Evolutionary conservation across 2,329 filamentous ascomycete genomes (phyloP).

Genomic region (Sporothrix schenckii): DNA sequence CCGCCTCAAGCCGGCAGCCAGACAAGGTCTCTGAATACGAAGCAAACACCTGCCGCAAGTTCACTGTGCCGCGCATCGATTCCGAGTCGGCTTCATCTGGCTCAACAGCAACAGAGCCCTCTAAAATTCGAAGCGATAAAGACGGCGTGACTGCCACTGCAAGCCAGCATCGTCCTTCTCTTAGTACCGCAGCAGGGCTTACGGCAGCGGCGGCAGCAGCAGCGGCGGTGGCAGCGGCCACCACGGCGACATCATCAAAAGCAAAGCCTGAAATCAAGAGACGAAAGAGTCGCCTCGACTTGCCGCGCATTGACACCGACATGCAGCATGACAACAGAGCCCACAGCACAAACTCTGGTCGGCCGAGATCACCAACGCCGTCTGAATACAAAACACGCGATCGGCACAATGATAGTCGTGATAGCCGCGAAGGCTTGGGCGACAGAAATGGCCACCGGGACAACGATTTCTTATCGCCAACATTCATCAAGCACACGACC

Average conservation of each 20-base stretch:
- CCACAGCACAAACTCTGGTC: conserved; percentile 21
- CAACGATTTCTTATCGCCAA: conserved; percentile 46
- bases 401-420: conserved; percentile 42
- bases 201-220: conserved; percentile 28
- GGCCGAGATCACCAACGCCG: conserved; percentile 44
- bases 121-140: conserved; percentile 9
- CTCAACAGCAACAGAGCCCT: conserved; percentile 23
- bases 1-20: not conserved
- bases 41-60: conserved; percentile 51
- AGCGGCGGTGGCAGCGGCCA: conserved; percentile 23
- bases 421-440: conserved; percentile 36
- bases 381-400: conserved; percentile 38
- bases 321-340: conserved; percentile 41
- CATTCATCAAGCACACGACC: conserved; percentile 48
- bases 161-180: not conserved
- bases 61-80: conserved; percentile 36
- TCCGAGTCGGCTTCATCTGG: conserved; percentile 35
- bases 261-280: conserved; percentile 37
- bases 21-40: conserved; percentile 41
- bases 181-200: not conserved
- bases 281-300: conserved; percentile 46
- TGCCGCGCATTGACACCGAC: conserved; percentile 53
- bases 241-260: not conserved
- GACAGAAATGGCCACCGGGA: conserved; percentile 39
- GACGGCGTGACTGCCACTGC: not conserved